A percentile compares a stretch with the other conserved stretches of the same genome.
These are phyloP conservation scores for Pythium phragmiticola DNA, from an alignment of 352 stramenopile species.

Conservation along the genomic window DNA sequence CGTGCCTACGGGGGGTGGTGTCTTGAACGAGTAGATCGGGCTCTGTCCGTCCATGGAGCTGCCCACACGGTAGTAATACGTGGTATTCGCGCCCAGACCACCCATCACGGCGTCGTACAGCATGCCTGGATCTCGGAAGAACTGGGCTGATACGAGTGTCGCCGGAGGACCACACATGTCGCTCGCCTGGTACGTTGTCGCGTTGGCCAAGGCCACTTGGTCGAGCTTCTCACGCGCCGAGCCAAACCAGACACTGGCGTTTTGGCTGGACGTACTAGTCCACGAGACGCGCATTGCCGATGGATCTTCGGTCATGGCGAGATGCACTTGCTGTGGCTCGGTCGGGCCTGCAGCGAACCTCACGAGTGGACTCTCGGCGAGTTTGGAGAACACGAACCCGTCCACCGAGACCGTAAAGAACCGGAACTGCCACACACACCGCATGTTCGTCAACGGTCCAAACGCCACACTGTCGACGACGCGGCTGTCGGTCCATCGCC, in stretches of 20 bases:
- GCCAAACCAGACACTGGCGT: conserved; percentile 22
- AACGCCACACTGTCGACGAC: conserved; percentile 10
- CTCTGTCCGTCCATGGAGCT: not conserved
- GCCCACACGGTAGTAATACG: conserved; percentile 14
- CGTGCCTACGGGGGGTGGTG: conserved; percentile 22
- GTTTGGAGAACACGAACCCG: not conserved
- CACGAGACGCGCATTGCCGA: conserved; percentile 31
- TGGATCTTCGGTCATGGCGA: conserved; percentile 18
- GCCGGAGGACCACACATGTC: conserved; percentile 16
- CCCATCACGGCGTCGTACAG: conserved; percentile 11
- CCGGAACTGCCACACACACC: conserved; percentile 35
- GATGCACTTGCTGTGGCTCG: conserved; percentile 31
- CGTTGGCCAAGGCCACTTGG: not conserved
- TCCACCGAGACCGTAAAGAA: too few species aligned
- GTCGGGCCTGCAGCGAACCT: conserved; percentile 21
- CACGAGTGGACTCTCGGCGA: conserved; percentile 10
- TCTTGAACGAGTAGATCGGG: conserved; percentile 9
- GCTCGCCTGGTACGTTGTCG: conserved; percentile 12
- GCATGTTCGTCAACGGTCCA: conserved; percentile 29
- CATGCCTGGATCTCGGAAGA: conserved; percentile 14
- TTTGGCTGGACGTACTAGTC: conserved; percentile 23
- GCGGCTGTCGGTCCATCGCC: not conserved
- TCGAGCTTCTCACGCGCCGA: not conserved
- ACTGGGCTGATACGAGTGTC: not conserved
- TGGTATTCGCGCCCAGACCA: not conserved